A percentile compares a stretch with the other conserved stretches of the same genome.
phyloP scores from a whole-genome alignment of 768 basidiomycete genomes.

The Tricholoma flavovirens region DNA sequence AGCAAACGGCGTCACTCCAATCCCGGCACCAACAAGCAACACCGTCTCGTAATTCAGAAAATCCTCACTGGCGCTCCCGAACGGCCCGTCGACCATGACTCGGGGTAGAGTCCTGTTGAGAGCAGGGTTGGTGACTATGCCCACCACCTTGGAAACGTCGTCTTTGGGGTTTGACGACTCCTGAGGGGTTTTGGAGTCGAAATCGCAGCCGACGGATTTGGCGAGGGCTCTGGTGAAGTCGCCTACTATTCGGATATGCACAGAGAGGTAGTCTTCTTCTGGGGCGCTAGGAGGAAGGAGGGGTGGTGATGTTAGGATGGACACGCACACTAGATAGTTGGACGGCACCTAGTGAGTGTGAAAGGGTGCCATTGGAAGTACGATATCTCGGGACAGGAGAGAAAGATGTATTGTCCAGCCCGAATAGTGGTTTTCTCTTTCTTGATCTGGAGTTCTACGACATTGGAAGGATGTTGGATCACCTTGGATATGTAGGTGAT shows the following conservation, averaged over 20 bases:
- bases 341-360: slow-evolving; percentile 73
- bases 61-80: slow-evolving; percentile 89
- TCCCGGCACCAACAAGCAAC: slow-evolving; percentile 88
- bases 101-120: slow-evolving; percentile 76
- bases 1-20: slow-evolving; percentile 95
- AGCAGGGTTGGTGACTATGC: slow-evolving; percentile 49
- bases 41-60: slow-evolving; percentile 87
- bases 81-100: slow-evolving; percentile 95
- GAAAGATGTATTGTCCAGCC: slow-evolving; percentile 92
- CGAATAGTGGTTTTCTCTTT: slow-evolving; percentile 82
- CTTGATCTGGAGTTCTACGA: slow-evolving; percentile 95
- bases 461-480: slow-evolving; percentile 91
- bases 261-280: slow-evolving; percentile 91
- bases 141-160: slow-evolving; percentile 41
- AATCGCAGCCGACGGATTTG: slow-evolving; percentile 79
- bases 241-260: slow-evolving; percentile 90
- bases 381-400: slow-evolving; percentile 85
- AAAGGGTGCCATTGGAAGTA: slow-evolving; percentile 99
- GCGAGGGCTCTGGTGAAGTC: slow-evolving; percentile 86
- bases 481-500: slow-evolving; percentile 91
- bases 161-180: slow-evolving; percentile 43
- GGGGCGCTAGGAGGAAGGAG: slow-evolving; percentile 54
- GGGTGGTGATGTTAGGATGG: not conserved
- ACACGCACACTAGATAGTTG: not conserved
- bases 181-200: slow-evolving; percentile 51